Percentiles rank a stretch among this genome's conserved stretches.
phyloP scores from a whole-genome alignment of 164 flowering plant genomes.

The Magnolia kwangsiensis region DNA sequence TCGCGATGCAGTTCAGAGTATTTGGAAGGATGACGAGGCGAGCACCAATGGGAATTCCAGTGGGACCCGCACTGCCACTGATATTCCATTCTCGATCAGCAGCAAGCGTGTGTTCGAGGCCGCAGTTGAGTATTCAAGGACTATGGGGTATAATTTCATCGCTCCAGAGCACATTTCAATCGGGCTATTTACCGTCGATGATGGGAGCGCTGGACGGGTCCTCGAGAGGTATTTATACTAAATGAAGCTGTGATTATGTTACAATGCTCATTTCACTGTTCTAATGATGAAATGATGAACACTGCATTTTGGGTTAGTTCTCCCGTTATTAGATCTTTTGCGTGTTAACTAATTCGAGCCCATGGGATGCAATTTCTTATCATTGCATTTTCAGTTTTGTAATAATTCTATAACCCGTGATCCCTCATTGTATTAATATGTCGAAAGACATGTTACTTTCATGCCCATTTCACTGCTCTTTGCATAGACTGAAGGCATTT shows the following conservation, averaged over 20 bases:
- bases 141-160: slow-evolving; percentile 62
- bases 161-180: slow-evolving; percentile 78
- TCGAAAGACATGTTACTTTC: neutral
- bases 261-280: neutral
- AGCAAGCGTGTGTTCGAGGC: slow-evolving; percentile 79
- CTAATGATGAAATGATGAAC: neutral
- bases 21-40: slow-evolving; percentile 38
- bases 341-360: no score
- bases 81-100: slow-evolving; percentile 61
- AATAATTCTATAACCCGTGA: no score
- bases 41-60: neutral
- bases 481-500: neutral
- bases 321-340: no score
- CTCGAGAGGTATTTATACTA: slow-evolving; percentile 50
- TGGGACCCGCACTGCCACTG: slow-evolving; percentile 18
- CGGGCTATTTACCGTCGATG: slow-evolving; percentile 67
- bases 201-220: slow-evolving; percentile 64
- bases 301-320: no score
- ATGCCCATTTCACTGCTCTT: neutral
- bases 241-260: neutral
- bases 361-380: no score
- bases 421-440: neutral
- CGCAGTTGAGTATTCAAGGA: slow-evolving; percentile 71
- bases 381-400: no score
- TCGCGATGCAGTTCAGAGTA: slow-evolving; percentile 45